Base-by-base conservation (phyloP, 805 yeast genomes). In the Kluyveromyces dobzhanskii region DNA sequence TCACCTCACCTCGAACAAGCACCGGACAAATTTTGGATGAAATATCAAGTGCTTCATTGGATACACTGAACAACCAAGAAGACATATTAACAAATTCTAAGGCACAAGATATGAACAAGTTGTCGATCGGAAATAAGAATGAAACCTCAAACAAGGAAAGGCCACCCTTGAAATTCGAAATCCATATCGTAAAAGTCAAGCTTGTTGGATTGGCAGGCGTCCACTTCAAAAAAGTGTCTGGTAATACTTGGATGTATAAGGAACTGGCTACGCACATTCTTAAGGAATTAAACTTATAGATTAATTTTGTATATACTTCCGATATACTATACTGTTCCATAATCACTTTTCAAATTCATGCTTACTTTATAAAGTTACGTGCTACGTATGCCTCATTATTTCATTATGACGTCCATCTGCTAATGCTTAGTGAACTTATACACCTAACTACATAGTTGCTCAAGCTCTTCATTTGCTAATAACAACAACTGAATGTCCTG, bases 221-320 rank as follows among this genome's bases (percentile, higher is more conserved):
- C 35, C 97, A 90, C 59, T 87, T 88, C 67, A 90, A 90, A 70
- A 88, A 88, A 58, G 72, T 88, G 23, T 73, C 84, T 42, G 97
- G 97, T 53, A 87, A 90, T 58, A 85, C 95, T 1, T 88, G 97
- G 97, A 76, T 82, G 64, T 88, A 88, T 64, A 88, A 90, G 66
- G 80, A 87, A 8, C 68, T 88, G 54, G 97, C 97, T 2, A 79
- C 90, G 39, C 85, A 80, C 57, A 82, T 88, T 36, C 72, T 88
- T 60, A 71, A 71, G 43, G 83, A 82, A 48, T 68, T 85, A 57
- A 78, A 80, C 45, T 64, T 84, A 46, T 83, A 57, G 61, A 38
- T 30, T 27, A 14, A 27, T 7, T 7, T 9, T 21, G 24, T 21
- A 21, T 21, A 21, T 9, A 21, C 24, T n/a, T n/a, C n/a, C n/a